Percentiles rank a stretch among this genome's conserved stretches.
These are phyloP conservation scores for Cylindrotheca fusiformis DNA, from an alignment of 108 stramenopile species.

Conservation along the genomic window DNA sequence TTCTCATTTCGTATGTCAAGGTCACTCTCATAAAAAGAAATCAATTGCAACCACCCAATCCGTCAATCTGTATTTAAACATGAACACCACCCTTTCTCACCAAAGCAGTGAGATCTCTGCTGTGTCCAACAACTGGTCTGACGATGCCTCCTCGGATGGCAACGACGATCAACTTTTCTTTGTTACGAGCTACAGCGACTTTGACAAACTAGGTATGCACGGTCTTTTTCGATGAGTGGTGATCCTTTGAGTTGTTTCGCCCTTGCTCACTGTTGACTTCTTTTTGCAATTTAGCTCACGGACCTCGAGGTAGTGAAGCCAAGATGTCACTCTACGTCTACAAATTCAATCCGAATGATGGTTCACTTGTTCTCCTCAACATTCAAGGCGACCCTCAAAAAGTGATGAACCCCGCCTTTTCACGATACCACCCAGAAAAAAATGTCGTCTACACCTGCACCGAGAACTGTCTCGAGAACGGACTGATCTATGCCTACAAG, in stretches of 20 bases:
- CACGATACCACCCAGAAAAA: slow-evolving; percentile 79
- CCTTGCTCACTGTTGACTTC: neutral
- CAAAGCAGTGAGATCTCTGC: neutral
- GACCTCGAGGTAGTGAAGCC: slow-evolving; percentile 81
- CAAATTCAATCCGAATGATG: slow-evolving; percentile 75
- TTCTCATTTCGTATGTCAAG: too few species aligned
- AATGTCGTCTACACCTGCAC: slow-evolving; percentile 97
- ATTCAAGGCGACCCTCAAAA: slow-evolving; percentile 57
- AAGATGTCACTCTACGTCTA: slow-evolving; percentile 78
- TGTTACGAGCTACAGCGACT: slow-evolving; percentile 68
- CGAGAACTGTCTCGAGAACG: slow-evolving; percentile 90
- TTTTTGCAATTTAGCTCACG: slow-evolving; percentile 62
- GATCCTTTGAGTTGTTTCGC: neutral
- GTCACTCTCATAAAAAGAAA: too few species aligned
- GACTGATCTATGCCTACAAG: slow-evolving; percentile 77
- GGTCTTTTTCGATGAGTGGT: neutral
- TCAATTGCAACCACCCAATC: too few species aligned
- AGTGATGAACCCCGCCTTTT: slow-evolving; percentile 95
- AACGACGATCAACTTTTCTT: slow-evolving; percentile 65
- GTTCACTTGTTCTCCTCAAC: slow-evolving; percentile 81
- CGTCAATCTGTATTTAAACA: too few species aligned
- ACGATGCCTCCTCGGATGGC: slow-evolving; percentile 10
- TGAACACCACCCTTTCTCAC: neutral
- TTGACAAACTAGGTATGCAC: slow-evolving; percentile 67
- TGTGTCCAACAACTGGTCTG: neutral